These are phyloP conservation scores for Chlamydomonas reinhardtii DNA, from an alignment of 163 green algal genomes.

Conservation along the genomic window DNA sequence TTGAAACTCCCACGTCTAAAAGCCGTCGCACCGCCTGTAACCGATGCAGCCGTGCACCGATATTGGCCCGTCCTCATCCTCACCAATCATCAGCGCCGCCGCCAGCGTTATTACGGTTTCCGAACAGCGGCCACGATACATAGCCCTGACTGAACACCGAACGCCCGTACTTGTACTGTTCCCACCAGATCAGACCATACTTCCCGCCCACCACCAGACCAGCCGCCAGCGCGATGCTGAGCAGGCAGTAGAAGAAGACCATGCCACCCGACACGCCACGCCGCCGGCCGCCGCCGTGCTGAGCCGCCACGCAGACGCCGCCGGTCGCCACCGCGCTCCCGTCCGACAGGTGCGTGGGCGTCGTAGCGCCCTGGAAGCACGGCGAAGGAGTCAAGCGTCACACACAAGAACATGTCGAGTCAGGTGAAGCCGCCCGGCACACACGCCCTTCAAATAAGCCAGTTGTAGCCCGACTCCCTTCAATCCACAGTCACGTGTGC, in stretches of 20 bases:
- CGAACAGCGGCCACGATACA: slow-evolving; percentile 35
- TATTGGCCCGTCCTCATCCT: too few species aligned
- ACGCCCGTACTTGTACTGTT: slow-evolving; percentile 40
- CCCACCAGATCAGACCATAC: slow-evolving; percentile 48
- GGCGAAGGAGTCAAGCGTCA: background rate
- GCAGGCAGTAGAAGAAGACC: slow-evolving; percentile 61
- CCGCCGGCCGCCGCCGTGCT: background rate
- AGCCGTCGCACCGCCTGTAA: too few species aligned
- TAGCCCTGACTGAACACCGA: slow-evolving; percentile 17
- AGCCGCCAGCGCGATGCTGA: slow-evolving; percentile 41
- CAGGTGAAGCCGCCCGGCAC: too few species aligned
- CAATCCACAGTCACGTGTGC: too few species aligned
- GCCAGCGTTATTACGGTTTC: background rate
- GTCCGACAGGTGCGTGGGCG: background rate
- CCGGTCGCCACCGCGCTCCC: background rate
- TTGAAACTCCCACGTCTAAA: too few species aligned
- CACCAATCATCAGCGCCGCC: slow-evolving; percentile 31
- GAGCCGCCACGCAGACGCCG: background rate
- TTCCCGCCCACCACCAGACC: slow-evolving; percentile 48
- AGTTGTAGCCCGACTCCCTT: too few species aligned
- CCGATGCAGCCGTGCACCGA: too few species aligned
- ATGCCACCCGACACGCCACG: slow-evolving; percentile 44
- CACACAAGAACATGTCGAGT: background rate
- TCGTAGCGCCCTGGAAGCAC: background rate
- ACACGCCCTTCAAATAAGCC: too few species aligned